Base-by-base conservation (phyloP, 345 rosid species). In the Clausena lansium region DNA sequence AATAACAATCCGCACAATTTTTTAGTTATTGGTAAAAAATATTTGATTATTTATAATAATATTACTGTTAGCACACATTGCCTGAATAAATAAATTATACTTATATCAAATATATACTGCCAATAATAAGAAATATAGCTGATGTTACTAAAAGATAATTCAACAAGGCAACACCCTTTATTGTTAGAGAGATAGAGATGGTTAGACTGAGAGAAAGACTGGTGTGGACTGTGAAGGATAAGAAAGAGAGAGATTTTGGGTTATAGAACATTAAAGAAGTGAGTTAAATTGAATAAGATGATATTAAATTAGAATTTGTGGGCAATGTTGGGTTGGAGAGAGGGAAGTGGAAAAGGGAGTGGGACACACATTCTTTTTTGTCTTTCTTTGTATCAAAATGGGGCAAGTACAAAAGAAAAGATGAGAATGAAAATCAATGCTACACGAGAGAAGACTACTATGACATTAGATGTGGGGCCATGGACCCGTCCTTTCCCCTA, bases 351-450 rank as follows among this genome's bases (percentile, higher is more conserved):
- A 52, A 52, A 50, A 5, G 41, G 35, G 28, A 6, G 83, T 74
- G 83, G 83, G 82, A 6, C 80, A 17, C 60, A 17, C 75, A 1
- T 70, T 76, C 77, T 75, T 73, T 80, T 80, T 75, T 82, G 80
- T 83, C 75, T 79, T 67, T 55, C 15, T 36, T 32, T 67, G 71
- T 33, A 59, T 78, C 32, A 52, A 62, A 38, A 67, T 30, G 67
- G 33, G 24, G 68, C 55, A 68, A 74, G 83, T 64, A 63, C 67
- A 62, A 62, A 81, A 27, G 64, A 72, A 81, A 33, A 78, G 47
- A 78, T 67, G 78, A 63, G 77, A 82, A 78, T 58, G 83, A 79
- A 79, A 84, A 77, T 77, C 73, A 81, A 78, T 77, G 75, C 79
- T 85, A 76, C 85, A 80, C 81, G 67, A 15, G 73, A 80, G 75